phyloP scores from a whole-genome alignment of 2,329 filamentous ascomycete genomes.

The Hymenoscyphus occultus region DNA sequence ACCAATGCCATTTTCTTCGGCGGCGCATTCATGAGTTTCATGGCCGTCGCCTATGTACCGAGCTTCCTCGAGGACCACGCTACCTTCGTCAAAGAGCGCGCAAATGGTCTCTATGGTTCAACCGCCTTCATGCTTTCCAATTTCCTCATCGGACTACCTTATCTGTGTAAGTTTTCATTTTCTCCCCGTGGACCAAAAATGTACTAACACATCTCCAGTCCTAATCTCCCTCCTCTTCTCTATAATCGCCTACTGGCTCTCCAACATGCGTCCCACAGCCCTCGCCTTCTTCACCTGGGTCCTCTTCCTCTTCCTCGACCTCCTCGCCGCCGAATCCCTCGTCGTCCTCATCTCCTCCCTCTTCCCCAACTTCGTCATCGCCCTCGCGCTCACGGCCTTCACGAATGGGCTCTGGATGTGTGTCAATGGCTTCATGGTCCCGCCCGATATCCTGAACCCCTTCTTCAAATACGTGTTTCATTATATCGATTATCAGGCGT shows the following conservation, averaged over 20 bases:
- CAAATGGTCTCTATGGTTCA: conserved; percentile 77
- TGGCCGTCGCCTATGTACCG: conserved; percentile 82
- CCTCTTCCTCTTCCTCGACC: conserved; percentile 81
- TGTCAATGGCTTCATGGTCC: conserved; percentile 78
- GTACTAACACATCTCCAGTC: conserved; percentile 37
- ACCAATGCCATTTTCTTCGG: conserved; percentile 81
- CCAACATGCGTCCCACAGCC: conserved; percentile 66
- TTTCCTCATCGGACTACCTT: conserved; percentile 78
- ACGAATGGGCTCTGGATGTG: conserved; percentile 90
- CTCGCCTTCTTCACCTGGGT: conserved; percentile 72
- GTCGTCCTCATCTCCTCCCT: conserved; percentile 73
- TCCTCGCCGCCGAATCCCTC: conserved; percentile 77
- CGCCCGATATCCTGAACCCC: conserved; percentile 67
- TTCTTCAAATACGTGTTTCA: conserved; percentile 88
- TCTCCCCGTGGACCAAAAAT: neutral
- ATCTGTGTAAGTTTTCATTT: conserved; percentile 48
- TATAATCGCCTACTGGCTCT: conserved; percentile 74
- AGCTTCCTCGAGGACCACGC: conserved; percentile 76
- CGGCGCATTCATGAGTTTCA: conserved; percentile 74
- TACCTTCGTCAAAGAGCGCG: conserved; percentile 72
- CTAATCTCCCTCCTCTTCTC: conserved; percentile 74
- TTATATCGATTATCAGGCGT: conserved; percentile 84
- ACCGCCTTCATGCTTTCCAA: conserved; percentile 72
- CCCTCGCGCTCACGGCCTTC: conserved; percentile 77
- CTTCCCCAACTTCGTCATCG: conserved; percentile 76